These are phyloP conservation scores for Apiospora koreana DNA, from an alignment of 2,329 filamentous ascomycete genomes.

Conservation along the genomic window DNA sequence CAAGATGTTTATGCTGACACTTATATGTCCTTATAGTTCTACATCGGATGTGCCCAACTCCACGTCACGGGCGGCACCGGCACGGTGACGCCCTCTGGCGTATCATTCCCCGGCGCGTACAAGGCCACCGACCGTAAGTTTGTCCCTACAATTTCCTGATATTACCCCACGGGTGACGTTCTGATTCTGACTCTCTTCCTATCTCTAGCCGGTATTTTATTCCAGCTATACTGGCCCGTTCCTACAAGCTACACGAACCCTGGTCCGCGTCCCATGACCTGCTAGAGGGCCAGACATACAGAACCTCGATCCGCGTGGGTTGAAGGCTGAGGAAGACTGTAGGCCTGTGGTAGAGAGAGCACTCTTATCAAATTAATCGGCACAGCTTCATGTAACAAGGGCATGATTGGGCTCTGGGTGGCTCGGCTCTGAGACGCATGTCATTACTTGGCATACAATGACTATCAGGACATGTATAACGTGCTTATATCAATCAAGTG, in stretches of 20 bases:
- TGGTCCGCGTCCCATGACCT: slow-evolving; percentile 15
- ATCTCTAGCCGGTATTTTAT: slow-evolving; percentile 24
- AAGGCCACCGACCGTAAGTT: slow-evolving; percentile 26
- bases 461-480: no score
- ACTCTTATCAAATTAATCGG: neutral
- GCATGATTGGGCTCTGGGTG: no score
- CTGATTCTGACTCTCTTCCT: neutral
- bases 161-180: no score
- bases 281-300: neutral
- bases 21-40: neutral
- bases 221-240: slow-evolving; percentile 33
- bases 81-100: slow-evolving; percentile 30
- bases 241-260: slow-evolving; percentile 29
- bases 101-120: slow-evolving; percentile 37
- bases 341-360: neutral
- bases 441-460: no score
- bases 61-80: slow-evolving; percentile 34
- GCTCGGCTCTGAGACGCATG: no score
- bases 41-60: slow-evolving; percentile 33
- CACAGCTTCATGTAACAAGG: no score
- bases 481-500: no score
- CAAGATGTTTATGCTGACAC: neutral
- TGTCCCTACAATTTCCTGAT: no score
- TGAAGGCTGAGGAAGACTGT: neutral
- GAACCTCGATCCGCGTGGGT: neutral